These are phyloP conservation scores for Sextonia rubra DNA, from an alignment of 164 flowering plant species.

Conservation along the genomic window DNA sequence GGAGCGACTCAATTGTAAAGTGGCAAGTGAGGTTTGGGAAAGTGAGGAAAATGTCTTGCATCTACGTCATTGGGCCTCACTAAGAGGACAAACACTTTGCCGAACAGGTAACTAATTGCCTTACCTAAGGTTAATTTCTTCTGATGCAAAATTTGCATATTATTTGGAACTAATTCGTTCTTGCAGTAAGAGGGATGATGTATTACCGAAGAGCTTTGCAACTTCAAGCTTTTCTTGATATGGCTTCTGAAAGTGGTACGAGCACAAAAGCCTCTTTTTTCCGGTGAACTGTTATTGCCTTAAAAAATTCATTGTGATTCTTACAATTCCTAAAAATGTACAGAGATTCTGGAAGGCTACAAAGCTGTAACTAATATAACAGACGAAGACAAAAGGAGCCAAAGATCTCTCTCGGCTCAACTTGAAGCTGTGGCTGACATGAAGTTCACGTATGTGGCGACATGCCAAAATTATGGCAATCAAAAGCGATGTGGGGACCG, in stretches of 20 bases:
- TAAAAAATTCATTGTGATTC: background rate
- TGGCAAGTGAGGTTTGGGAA: constrained; percentile 59
- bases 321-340: background rate
- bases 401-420: constrained; percentile 75
- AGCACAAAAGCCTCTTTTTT: background rate
- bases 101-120: constrained; percentile 55
- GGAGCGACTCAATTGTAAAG: constrained; percentile 76
- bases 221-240: constrained; percentile 97
- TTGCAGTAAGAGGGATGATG: constrained; percentile 99
- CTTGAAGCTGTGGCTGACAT: constrained; percentile 93
- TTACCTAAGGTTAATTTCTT: constrained; percentile 1
- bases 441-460: constrained; percentile 94
- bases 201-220: constrained; percentile 85
- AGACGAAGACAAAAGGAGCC: constrained; percentile 82
- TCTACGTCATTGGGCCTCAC: constrained; percentile 45
- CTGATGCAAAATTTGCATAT: background rate
- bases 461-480: constrained; percentile 95
- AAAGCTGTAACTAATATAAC: constrained; percentile 61
- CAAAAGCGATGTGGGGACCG: constrained; percentile 95
- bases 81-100: constrained; percentile 73
- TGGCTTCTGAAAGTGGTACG: constrained; percentile 79
- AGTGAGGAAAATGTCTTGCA: constrained; percentile 79
- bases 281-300: background rate
- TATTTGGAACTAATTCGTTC: constrained; percentile 3
- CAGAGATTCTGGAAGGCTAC: constrained; percentile 88